A percentile compares a stretch with the other conserved stretches of the same genome.
These are phyloP conservation scores for Epichloe gansuensis DNA, from an alignment of 2,329 filamentous ascomycete species.

Conservation along the genomic window DNA sequence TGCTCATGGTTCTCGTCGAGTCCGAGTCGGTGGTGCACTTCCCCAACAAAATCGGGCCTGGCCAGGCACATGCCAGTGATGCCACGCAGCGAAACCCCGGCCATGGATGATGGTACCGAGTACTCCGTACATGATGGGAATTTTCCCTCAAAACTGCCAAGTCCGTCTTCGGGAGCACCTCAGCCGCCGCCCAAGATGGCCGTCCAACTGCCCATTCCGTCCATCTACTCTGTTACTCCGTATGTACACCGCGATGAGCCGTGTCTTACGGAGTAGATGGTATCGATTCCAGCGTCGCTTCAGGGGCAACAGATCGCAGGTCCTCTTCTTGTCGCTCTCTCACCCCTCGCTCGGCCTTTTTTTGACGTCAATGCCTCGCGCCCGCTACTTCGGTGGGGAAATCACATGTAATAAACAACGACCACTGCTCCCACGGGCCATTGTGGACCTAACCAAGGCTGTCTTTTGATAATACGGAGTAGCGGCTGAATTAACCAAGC, in stretches of 20 bases:
- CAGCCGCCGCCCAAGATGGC: background rate
- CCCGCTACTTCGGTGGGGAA: background rate
- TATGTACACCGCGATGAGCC: background rate
- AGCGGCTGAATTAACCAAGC: no score
- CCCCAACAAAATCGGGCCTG: background rate
- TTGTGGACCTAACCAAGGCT: no score
- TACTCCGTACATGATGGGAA: no score
- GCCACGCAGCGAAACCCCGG: background rate
- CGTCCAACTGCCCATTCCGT: background rate
- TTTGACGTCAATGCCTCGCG: no score
- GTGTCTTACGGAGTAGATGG: background rate
- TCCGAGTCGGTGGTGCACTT: background rate
- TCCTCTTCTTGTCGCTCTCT: no score
- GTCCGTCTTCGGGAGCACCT: background rate
- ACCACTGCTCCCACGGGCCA: background rate
- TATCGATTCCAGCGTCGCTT: background rate
- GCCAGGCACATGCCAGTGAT: background rate
- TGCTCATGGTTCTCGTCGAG: no score
- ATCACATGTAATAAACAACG: conserved; percentile 2
- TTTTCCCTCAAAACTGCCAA: background rate
- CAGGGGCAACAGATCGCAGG: background rate
- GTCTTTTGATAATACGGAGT: no score
- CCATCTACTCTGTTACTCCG: background rate
- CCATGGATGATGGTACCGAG: background rate
- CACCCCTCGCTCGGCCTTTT: no score